Evolutionary conservation across 306 rosid genomes (phyloP), one percentile per base, ranked within the genome.

Genomic region (Quercus alba): DNA sequence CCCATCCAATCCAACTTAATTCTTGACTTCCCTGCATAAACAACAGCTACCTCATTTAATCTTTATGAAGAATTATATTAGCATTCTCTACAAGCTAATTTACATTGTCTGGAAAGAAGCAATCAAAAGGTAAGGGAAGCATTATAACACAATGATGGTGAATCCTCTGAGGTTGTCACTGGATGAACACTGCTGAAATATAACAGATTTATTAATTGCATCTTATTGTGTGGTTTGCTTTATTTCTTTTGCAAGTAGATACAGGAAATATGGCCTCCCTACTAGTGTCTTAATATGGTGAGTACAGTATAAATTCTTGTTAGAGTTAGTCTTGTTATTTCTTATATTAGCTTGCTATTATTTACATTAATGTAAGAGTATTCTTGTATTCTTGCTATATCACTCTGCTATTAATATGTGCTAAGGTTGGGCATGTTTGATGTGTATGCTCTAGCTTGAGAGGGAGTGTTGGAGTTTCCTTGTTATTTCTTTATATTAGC

Each of bases 1-100:
- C 81, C 83, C 57, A 62, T 74, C 91, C 91, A 88, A 26, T 83
- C 89, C 84, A 88, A 59, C 75, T 55, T 63, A 44, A 85, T 81
- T 56, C 84, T 81, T 0, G 82, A 76, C 77, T 59, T 88, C 61
- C 87, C 89, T 88, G 78, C 69, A 75, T 25, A 30, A 35, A 4
- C 51, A 67, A 19, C 46, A 30, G 2, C 21, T 30, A 17, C 31
- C 19, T 62, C 68, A 62, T 17, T 64, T 28, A 30, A 28, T 6
- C 19, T 64, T 21, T 21, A 59, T 25, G 25, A 66, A 35, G 54
- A 12, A 56, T 31, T 73, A 25, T 33, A 18, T 26, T 2, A 68
- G 21, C 25, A 46, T 20, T 3, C 4, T 20, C 12, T 38, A 25
- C 25, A 3, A 0, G 21, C 6, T 52, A 58, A 59, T 26, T 38